These are phyloP conservation scores for Starmerella ratchasimensis DNA, from an alignment of 805 yeast species.

Conservation along the genomic window DNA sequence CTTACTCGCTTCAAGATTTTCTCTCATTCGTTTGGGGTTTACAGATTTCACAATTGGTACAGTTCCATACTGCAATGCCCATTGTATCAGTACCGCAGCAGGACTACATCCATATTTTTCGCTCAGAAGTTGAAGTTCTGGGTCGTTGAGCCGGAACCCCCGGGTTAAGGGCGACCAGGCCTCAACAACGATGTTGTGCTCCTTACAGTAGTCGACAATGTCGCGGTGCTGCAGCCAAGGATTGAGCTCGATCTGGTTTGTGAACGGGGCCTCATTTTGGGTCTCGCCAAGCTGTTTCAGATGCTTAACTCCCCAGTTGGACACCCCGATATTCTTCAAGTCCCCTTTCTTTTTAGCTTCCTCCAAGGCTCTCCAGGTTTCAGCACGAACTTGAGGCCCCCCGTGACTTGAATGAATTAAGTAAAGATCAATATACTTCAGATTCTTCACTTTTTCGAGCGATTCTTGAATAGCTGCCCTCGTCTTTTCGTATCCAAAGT, in stretches of 20 bases:
- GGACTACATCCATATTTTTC: constrained; percentile 30
- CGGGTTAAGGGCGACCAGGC: constrained; percentile 69
- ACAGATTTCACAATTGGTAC: constrained; percentile 66
- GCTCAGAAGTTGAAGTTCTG: constrained; percentile 26
- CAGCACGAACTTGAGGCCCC: constrained; percentile 28
- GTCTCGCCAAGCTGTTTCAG: constrained; percentile 34
- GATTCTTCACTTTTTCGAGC: constrained; percentile 34
- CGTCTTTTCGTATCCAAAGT: constrained; percentile 42
- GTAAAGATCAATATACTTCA: constrained; percentile 55
- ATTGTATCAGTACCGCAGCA: constrained; percentile 36
- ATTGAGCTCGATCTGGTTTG: constrained; percentile 69
- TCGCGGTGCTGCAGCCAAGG: constrained; percentile 68
- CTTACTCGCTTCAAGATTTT: constrained; percentile 41
- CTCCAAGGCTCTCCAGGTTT: constrained; percentile 43
- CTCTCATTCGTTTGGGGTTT: constrained; percentile 40
- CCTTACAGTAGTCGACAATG: constrained; percentile 44
- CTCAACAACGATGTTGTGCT: constrained; percentile 45
- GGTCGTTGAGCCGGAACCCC: constrained; percentile 38
- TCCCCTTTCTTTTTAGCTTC: constrained; percentile 39
- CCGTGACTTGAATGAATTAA: constrained; percentile 44
- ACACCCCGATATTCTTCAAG: constrained; percentile 45
- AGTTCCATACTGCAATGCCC: constrained; percentile 38
- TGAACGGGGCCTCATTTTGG: constrained; percentile 44
- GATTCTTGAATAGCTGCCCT: constrained; percentile 43
- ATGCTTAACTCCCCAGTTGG: constrained; percentile 50